Conservation (phyloP, 345 rosid genomes). For the Triadica sebifera region DNA sequence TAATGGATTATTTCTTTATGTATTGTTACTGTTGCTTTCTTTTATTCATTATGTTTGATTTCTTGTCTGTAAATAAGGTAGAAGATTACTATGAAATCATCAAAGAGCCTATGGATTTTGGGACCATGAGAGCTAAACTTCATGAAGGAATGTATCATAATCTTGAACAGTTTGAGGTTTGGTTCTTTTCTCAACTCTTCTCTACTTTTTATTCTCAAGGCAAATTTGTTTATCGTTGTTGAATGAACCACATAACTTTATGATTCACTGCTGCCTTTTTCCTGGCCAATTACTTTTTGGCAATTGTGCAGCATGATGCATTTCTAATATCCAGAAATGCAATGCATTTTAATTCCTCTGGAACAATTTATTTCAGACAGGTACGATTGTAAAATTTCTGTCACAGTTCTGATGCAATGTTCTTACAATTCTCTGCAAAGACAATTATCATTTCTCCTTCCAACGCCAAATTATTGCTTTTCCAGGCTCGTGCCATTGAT, state of each 20-base stretch:
- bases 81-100: constrained; percentile 57
- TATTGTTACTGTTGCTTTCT: background rate
- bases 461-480: constrained; percentile 9
- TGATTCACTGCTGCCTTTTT: background rate
- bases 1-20: constrained; percentile 8
- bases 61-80: constrained; percentile 37
- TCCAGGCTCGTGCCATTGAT: constrained; percentile 60
- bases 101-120: constrained; percentile 74
- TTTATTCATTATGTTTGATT: constrained; percentile 14
- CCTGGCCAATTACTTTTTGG: constrained; percentile 8
- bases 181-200: constrained; percentile 19
- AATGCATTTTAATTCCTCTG: constrained; percentile 58
- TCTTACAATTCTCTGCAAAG: constrained; percentile 1
- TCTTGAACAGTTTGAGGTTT: constrained; percentile 65
- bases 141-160: constrained; percentile 69
- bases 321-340: constrained; percentile 57
- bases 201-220: background rate
- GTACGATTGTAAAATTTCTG: constrained; percentile 29
- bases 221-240: background rate
- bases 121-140: constrained; percentile 83
- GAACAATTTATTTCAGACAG: constrained; percentile 58
- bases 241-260: background rate
- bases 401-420: constrained; percentile 1
- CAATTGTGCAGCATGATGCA: constrained; percentile 48
- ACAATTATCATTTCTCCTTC: background rate